Base-by-base conservation (phyloP, 257 asterid genomes). In the Haberlea rhodopensis region DNA sequence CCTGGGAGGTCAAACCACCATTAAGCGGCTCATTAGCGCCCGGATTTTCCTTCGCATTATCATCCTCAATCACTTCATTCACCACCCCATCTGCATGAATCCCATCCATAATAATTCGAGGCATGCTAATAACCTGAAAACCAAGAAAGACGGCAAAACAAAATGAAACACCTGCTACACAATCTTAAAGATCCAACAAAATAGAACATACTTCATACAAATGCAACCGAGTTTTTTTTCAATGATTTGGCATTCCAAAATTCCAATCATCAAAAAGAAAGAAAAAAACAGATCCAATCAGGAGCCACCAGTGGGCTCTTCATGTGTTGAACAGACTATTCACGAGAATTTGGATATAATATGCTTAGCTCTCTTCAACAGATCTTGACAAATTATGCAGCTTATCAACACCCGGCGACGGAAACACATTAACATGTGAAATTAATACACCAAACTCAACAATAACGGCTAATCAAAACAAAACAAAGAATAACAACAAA, bases 81-180 rank as follows among this genome's bases (percentile, higher is more conserved):
- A 69, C 73, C 6, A 62, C 65, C 56, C 53, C 80, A 57, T 75
- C 88, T 68, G 78, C 86, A 71, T 75, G 84, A 78, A 74, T 69
- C 66, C 67, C 89, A 74, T 84, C 90, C 82, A 70, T 70, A 68
- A 84, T 85, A 66, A 87, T 74, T 71, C 90, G 90, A 62, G 96
- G 95, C 95, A 87, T 87, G 62, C 66, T 66, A 60, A 34, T 29
- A 48, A 34, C 62, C n/a, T n/a, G n/a, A 52, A 76, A 73, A 70
- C 43, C 60, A 56, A 74, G 9, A 68, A 76, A 46, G 8, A 65
- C 78, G 34, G 81, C 63, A 18, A 23, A 67, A 72, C 73, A 51
- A 62, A 71, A 75, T 60, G 68, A 72, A 62, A 54, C 59, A n/a
- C n/a, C n/a, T n/a, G n/a, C n/a, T n/a, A n/a, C n/a, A n/a, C n/a